Evolutionary conservation across 2,329 filamentous ascomycete species (phyloP), one percentile per base, ranked within the genome.

Genomic region (Emergomyces orientalis): DNA sequence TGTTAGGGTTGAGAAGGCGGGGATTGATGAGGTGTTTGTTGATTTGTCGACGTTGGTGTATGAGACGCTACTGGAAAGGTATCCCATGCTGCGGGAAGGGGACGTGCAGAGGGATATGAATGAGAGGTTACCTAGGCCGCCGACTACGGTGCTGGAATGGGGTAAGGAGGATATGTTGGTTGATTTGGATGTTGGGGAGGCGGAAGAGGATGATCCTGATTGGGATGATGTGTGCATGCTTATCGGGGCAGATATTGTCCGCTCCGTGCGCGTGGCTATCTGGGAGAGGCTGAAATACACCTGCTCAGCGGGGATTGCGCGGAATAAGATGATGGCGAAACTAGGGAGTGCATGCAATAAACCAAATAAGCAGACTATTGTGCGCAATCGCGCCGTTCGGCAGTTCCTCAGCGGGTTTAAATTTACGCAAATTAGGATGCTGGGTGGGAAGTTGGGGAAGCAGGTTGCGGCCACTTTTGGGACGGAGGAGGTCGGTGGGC

Each of bases 241-340:
- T 37, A 85, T 97, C 70, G 94, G 89, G 0, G 92, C 91, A 1
- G 91, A 97, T 71, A 94, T 97, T 69, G 86, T 97, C 41, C 85
- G 90, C 25, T 82, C 85, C 64, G 83, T 97, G 22, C 85, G 94
- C 59, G 79, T 80, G 27, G 80, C 83, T 59, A 82, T 99, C 63
- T 85, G 82, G 67, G 82, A 88, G 55, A 81, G 83, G 66, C 78
- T 97, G 60, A 84, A 86, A 61, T 99, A 97, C 73, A 97, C 93
- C 3, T 97, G 92, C 76, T 96, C 93, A 7, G 93, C 86, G 0
- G 94, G 94, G 7, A 81, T 99, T 66, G 89, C 91, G 37, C 84
- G 84, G 67, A 99, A 97, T 79, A 99, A 97, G 77, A 91, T 97
- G 84, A 81, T 99, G 64, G 91, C 92, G 65, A 99, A 99, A 78